These are phyloP conservation scores for Naumovozyma dairenensis DNA, from an alignment of 805 yeast genomes.

Conservation along the genomic window DNA sequence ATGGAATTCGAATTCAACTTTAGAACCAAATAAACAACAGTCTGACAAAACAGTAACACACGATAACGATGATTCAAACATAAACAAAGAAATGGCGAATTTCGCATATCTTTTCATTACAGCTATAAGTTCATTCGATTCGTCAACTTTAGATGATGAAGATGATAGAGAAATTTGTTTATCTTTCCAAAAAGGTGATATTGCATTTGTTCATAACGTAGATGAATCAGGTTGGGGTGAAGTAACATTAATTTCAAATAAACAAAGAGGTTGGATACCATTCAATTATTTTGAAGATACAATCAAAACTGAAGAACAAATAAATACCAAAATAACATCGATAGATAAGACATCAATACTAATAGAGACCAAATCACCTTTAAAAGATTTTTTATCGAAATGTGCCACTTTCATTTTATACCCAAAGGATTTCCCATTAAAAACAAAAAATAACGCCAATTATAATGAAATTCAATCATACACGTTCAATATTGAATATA, in stretches of 20 bases:
- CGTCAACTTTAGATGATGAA: conserved; percentile 47
- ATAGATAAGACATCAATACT: conserved; percentile 3
- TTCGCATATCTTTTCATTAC: conserved; percentile 44
- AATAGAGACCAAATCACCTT: conserved; percentile 37
- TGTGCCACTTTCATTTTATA: conserved; percentile 58
- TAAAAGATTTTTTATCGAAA: conserved; percentile 46
- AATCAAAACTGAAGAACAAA: conserved; percentile 22
- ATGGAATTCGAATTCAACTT: too few relatives aligned
- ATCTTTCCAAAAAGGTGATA: conserved; percentile 57
- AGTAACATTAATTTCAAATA: conserved; percentile 55
- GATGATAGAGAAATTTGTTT: conserved; percentile 66
- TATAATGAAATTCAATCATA: too few relatives aligned
- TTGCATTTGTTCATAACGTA: conserved; percentile 68
- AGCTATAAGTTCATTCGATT: conserved; percentile 51
- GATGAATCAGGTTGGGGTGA: conserved; percentile 87
- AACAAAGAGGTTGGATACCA: conserved; percentile 77
- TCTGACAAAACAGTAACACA: too few relatives aligned
- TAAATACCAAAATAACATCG: neutral
- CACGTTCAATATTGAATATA: conserved; percentile 46
- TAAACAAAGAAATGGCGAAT: conserved; percentile 35
- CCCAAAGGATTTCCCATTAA: conserved; percentile 55
- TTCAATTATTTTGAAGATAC: conserved; percentile 60
- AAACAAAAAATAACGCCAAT: conserved; percentile 16
- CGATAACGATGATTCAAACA: too few relatives aligned
- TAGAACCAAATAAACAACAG: too few relatives aligned